Percentiles rank a stretch among this genome's conserved stretches.
These are phyloP conservation scores for Penicillium fuscoglaucum DNA, from an alignment of 2,329 filamentous ascomycete species.

Conservation along the genomic window DNA sequence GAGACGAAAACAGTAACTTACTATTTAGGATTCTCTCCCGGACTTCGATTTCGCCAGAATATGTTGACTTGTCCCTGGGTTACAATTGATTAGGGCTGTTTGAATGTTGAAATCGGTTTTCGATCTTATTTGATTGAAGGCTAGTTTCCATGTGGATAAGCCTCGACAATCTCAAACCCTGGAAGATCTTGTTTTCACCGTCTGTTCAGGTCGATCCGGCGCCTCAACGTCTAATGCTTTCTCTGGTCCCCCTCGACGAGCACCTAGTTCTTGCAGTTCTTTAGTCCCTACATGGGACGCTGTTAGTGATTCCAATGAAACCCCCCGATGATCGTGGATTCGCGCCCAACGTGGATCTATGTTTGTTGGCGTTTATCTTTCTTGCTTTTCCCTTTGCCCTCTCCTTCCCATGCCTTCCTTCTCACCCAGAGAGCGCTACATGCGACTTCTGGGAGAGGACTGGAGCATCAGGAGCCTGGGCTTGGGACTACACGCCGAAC, in stretches of 20 bases:
- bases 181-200: neutral
- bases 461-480: neutral
- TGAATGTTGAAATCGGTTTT: neutral
- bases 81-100: neutral
- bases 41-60: neutral
- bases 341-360: constrained; percentile 10
- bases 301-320: constrained; percentile 13
- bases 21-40: constrained; percentile 5
- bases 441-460: constrained; percentile 40
- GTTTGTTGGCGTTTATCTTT: constrained; percentile 16
- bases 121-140: neutral
- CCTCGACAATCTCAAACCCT: neutral
- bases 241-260: neutral
- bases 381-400: constrained; percentile 20
- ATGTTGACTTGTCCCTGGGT: neutral
- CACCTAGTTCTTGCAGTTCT: constrained; percentile 5
- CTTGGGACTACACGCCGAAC: neutral
- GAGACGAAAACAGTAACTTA: constrained; percentile 4
- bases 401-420: constrained; percentile 26
- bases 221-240: neutral
- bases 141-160: neutral
- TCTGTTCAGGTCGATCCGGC: neutral
- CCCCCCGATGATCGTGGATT: constrained; percentile 11
- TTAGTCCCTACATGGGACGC: neutral
- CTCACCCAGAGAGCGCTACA: constrained; percentile 41